Evolutionary conservation across 2,329 filamentous ascomycete genomes (phyloP).

Genomic region (Grosmannia serpens): DNA sequence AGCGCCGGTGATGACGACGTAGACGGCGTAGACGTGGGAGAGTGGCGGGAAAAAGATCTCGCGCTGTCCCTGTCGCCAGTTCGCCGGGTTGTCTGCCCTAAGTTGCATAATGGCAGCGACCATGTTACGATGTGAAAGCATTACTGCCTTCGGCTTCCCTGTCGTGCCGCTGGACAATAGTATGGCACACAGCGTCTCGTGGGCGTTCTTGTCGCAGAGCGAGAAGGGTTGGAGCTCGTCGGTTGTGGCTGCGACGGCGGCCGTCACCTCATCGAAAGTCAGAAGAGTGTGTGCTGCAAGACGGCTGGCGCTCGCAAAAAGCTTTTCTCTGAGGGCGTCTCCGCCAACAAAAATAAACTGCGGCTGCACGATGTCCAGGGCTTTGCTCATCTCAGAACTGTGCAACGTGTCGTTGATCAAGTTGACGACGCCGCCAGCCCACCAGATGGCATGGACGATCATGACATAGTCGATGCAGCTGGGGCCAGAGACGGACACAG

Average conservation of each 20-base stretch:
- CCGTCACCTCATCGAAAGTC: neutral
- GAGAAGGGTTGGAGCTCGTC: neutral
- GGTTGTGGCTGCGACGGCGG: no score
- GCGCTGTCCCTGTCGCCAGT: conserved; percentile 18
- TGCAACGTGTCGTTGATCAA: neutral
- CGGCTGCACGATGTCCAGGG: neutral
- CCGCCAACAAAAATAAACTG: neutral
- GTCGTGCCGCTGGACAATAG: conserved; percentile 38
- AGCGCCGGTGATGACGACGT: conserved; percentile 29
- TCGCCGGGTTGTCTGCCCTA: conserved; percentile 18
- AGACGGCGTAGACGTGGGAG: conserved; percentile 34
- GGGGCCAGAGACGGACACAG: neutral
- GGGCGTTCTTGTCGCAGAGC: neutral
- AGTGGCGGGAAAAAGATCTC: conserved; percentile 32
- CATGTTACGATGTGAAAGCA: conserved; percentile 32
- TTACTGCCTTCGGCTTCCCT: conserved; percentile 34
- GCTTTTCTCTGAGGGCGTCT: neutral
- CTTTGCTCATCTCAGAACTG: neutral
- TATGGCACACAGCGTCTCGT: conserved; percentile 12
- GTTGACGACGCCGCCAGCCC: neutral
- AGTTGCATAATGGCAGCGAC: conserved; percentile 23
- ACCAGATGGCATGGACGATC: neutral
- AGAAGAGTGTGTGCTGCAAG: neutral
- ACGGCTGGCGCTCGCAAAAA: neutral
- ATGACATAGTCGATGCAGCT: neutral